phyloP scores from a whole-genome alignment of 2,329 filamentous ascomycete genomes.

The Fusarium abutilonis region DNA sequence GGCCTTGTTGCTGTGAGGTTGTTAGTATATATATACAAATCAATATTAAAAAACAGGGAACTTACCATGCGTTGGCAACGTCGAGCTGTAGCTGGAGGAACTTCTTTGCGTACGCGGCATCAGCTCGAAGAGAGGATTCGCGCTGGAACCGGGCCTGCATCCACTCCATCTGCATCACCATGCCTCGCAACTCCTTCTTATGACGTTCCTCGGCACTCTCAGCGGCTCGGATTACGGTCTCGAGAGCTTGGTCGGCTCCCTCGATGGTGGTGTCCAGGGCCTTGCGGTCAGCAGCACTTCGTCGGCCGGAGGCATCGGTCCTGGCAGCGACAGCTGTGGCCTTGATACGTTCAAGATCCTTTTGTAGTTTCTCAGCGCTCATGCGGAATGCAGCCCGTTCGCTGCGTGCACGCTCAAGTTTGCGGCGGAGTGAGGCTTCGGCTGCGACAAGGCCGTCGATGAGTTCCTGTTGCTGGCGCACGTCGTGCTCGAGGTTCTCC shows the following conservation, averaged over 20 bases:
- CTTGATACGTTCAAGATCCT: slow-evolving; percentile 60
- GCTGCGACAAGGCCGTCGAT: slow-evolving; percentile 66
- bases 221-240: slow-evolving; percentile 66
- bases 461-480: slow-evolving; percentile 73
- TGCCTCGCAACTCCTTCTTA: slow-evolving; percentile 78
- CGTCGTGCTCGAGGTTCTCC: slow-evolving; percentile 76
- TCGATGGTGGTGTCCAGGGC: slow-evolving; percentile 47
- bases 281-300: slow-evolving; percentile 35
- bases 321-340: slow-evolving; percentile 50
- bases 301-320: slow-evolving; percentile 19
- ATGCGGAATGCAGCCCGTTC: slow-evolving; percentile 68
- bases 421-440: slow-evolving; percentile 70
- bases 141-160: slow-evolving; percentile 82
- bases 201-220: slow-evolving; percentile 74
- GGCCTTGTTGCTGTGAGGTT: slow-evolving; percentile 79
- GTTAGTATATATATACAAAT: slow-evolving; percentile 17
- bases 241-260: slow-evolving; percentile 62
- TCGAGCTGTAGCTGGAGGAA: slow-evolving; percentile 83
- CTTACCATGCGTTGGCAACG: slow-evolving; percentile 90
- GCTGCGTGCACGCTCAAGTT: slow-evolving; percentile 75
- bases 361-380: slow-evolving; percentile 64
- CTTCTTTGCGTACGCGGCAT: slow-evolving; percentile 86
- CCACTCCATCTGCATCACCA: slow-evolving; percentile 91
- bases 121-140: slow-evolving; percentile 81
- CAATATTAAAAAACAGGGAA: slow-evolving; percentile 44